Evolutionary conservation across 352 stramenopile species (phyloP), one percentile per base, ranked within the genome.

Genomic region (Globisporangium carolinianum): DNA sequence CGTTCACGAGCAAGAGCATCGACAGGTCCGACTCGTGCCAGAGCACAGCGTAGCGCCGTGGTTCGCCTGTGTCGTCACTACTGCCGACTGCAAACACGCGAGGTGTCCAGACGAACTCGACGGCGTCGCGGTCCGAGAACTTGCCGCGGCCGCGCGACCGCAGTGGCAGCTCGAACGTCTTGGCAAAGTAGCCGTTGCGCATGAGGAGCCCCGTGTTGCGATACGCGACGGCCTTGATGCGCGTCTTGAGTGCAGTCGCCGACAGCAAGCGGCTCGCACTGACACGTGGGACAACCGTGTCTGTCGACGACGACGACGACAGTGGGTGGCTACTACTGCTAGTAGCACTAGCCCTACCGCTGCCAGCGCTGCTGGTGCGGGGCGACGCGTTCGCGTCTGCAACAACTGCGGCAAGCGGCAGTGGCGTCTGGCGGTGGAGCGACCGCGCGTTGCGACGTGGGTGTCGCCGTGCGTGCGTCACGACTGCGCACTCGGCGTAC

Each of bases 1-100:
- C 51, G n/a, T 45, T 57, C 60, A 76, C 51, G 6, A 84, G 62
- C 14, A 83, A 38, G 1, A 87, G 36, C 45, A 87, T 61, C 12
- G 77, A 76, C 5, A 86, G 58, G 53, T 85, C 72, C 43, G 61
- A 65, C 51, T 87, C 73, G 54, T 87, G 75, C 65, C 73, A 87
- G 32, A 86, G 48, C 7, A 72, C 61, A 39, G 54, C 54, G n/a
- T 53, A 60, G 17, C 37, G 54, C 2, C 5, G 11, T 9, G 9
- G 48, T 24, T 51, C 47, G 11, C 5, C 11, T 17, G 10, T 15
- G 10, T 15, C 43, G 18, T 47, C 43, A 24, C 43, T 38, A 35
- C 10, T 38, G 6, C 15, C 6, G 6, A 61, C n/a, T 35, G 61
- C 49, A 37, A 71, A 85, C 12, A 87, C 55, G 6, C 55, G 46